Conservation (phyloP, 1,284 basidiomycete species). For the Clitocybe nebularis region DNA sequence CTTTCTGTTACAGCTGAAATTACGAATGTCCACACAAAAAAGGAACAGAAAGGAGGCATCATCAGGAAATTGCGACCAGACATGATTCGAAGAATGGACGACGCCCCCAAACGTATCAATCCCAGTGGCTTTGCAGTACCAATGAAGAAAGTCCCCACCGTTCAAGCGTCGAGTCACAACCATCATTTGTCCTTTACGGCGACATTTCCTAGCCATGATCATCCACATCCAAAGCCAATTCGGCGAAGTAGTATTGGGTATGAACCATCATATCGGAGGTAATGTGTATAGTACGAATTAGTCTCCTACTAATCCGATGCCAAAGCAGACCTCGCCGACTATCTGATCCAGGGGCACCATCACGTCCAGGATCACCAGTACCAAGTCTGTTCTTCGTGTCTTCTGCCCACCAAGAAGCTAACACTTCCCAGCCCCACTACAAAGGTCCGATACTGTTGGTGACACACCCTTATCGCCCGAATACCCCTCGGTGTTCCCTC, state of each 20-base stretch:
- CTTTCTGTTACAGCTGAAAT: constrained; percentile 15
- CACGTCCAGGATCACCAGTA: constrained; percentile 32
- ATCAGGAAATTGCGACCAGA: constrained; percentile 55
- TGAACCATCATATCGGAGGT: neutral
- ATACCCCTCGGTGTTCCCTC: constrained; percentile 26
- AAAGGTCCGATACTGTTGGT: constrained; percentile 31
- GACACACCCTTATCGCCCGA: constrained; percentile 14
- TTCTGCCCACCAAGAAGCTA: neutral
- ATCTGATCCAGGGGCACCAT: constrained; percentile 35
- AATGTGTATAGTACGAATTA: neutral
- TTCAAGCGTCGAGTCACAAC: constrained; percentile 3
- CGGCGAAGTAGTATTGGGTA: constrained; percentile 6
- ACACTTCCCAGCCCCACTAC: constrained; percentile 22
- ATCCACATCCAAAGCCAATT: constrained; percentile 2
- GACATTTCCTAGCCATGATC: constrained; percentile 9
- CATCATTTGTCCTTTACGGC: constrained; percentile 18
- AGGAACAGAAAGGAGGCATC: constrained; percentile 19
- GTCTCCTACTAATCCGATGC: neutral
- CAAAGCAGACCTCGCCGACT: constrained; percentile 26
- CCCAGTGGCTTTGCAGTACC: constrained; percentile 60
- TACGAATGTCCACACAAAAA: constrained; percentile 6
- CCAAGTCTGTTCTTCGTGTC: constrained; percentile 10
- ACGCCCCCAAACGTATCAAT: constrained; percentile 77
- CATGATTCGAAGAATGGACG: constrained; percentile 85
- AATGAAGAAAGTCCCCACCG: constrained; percentile 15